Evolutionary conservation across 1,284 basidiomycete species (phyloP).

Genomic region (Apiotrichum veenhuisii): DNA sequence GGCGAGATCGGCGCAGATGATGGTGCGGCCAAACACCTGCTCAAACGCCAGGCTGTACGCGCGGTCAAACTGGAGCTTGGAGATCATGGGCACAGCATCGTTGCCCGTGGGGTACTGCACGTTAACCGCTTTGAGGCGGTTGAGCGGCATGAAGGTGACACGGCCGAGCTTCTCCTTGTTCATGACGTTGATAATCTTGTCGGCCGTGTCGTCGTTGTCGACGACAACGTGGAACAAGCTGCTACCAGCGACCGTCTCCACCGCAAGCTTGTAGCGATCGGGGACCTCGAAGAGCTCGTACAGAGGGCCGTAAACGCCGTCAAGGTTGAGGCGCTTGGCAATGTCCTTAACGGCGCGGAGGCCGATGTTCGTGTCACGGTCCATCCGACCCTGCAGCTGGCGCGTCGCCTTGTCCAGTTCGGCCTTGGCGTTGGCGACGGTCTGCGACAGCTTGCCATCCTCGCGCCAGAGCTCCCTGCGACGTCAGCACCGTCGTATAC

Average conservation of each 20-base stretch:
- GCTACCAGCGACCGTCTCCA: conserved; percentile 84
- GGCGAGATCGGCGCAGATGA: conserved; percentile 87
- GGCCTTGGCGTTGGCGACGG: conserved; percentile 69
- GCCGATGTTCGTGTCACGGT: conserved; percentile 89
- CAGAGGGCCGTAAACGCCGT: conserved; percentile 82
- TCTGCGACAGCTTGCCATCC: conserved; percentile 78
- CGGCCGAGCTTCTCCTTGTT: conserved; percentile 85
- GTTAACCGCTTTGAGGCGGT: conserved; percentile 79
- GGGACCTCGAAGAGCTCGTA: conserved; percentile 90
- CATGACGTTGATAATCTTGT: conserved; percentile 84
- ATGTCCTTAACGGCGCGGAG: conserved; percentile 80
- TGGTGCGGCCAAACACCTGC: conserved; percentile 91
- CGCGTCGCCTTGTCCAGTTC: conserved; percentile 78
- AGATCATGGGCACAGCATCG: conserved; percentile 82
- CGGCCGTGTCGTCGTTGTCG: conserved; percentile 89
- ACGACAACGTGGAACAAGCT: conserved; percentile 97
- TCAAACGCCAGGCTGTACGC: conserved; percentile 78
- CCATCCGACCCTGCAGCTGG: conserved; percentile 83
- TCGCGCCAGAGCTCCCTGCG: conserved; percentile 82
- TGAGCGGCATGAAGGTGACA: conserved; percentile 97
- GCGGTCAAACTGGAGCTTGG: conserved; percentile 75
- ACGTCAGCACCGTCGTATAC: neutral
- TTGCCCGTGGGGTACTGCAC: conserved; percentile 66
- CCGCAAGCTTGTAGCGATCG: conserved; percentile 88
- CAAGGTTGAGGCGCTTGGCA: conserved; percentile 65